A percentile compares a stretch with the other conserved stretches of the same genome.
These are phyloP conservation scores for Lasiodiplodia citricola DNA, from an alignment of 2,329 filamentous ascomycete genomes.

Conservation along the genomic window DNA sequence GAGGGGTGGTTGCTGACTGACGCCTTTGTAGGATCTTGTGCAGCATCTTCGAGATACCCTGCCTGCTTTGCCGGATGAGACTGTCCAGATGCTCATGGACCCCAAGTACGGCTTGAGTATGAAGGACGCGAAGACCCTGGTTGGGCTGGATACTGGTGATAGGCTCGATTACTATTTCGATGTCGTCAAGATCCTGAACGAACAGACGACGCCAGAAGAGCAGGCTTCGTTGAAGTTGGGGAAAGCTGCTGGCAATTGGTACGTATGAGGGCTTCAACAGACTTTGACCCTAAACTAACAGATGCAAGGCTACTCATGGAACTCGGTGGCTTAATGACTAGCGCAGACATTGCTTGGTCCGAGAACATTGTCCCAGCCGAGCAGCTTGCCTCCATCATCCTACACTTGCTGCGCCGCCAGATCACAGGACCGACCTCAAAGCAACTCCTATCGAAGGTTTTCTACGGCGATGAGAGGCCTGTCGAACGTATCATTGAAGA, in stretches of 20 bases:
- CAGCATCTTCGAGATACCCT: constrained; percentile 66
- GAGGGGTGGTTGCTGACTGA: too few relatives aligned
- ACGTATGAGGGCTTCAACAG: constrained; percentile 26
- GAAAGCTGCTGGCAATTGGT: constrained; percentile 64
- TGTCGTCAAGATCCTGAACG: constrained; percentile 53
- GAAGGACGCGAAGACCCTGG: constrained; percentile 83
- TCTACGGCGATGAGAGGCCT: constrained; percentile 55
- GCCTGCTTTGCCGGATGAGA: constrained; percentile 73
- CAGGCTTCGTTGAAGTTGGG: constrained; percentile 37
- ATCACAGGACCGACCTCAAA: constrained; percentile 65
- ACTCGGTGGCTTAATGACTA: constrained; percentile 54
- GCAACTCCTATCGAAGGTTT: constrained; percentile 61
- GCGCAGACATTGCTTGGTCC: constrained; percentile 46
- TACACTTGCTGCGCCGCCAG: constrained; percentile 46
- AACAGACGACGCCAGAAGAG: constrained; percentile 39
- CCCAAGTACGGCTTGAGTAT: constrained; percentile 69
- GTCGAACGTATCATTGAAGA: constrained; percentile 61
- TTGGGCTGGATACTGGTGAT: constrained; percentile 77
- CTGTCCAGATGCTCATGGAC: constrained; percentile 66
- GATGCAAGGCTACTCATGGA: constrained; percentile 55
- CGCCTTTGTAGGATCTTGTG: constrained; percentile 61
- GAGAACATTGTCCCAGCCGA: constrained; percentile 44
- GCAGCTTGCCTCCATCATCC: constrained; percentile 52
- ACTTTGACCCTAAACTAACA: background rate
- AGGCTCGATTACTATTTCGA: constrained; percentile 82